These are phyloP conservation scores for Globisporangium abappressorium DNA, from an alignment of 352 stramenopile species.

Conservation along the genomic window DNA sequence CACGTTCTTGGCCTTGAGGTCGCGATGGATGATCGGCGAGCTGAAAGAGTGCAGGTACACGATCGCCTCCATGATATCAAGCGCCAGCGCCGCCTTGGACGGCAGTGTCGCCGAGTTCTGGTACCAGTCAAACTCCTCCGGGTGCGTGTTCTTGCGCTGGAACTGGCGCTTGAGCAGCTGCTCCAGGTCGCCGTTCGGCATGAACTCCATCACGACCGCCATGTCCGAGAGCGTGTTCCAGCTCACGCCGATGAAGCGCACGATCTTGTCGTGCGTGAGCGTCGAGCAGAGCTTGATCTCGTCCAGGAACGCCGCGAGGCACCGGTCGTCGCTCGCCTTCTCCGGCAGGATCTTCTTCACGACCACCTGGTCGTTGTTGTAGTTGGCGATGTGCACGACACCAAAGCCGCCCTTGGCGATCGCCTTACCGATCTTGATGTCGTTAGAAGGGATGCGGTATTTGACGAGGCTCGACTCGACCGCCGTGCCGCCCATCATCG, in stretches of 20 bases:
- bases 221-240: conserved; percentile 87
- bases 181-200: conserved; percentile 73
- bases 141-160: conserved; percentile 32
- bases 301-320: conserved; percentile 67
- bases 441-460: conserved; percentile 67
- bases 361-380: conserved; percentile 57
- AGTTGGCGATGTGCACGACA: conserved; percentile 64
- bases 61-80: conserved; percentile 74
- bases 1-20: conserved; percentile 81
- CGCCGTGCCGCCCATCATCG: conserved; percentile 45
- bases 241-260: conserved; percentile 78
- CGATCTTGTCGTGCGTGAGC: conserved; percentile 74
- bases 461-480: conserved; percentile 68
- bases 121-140: conserved; percentile 70
- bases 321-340: conserved; percentile 72
- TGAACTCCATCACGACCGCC: conserved; percentile 78
- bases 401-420: conserved; percentile 78
- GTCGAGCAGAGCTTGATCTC: conserved; percentile 85
- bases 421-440: conserved; percentile 56
- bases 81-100: conserved; percentile 53
- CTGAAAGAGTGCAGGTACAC: conserved; percentile 84
- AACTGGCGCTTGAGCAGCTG: conserved; percentile 62
- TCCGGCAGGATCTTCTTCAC: conserved; percentile 86
- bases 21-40: conserved; percentile 78
- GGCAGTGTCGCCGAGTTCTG: conserved; percentile 46